Conservation (phyloP, 805 yeast species). For the Kodamaea sagamina region DNA sequence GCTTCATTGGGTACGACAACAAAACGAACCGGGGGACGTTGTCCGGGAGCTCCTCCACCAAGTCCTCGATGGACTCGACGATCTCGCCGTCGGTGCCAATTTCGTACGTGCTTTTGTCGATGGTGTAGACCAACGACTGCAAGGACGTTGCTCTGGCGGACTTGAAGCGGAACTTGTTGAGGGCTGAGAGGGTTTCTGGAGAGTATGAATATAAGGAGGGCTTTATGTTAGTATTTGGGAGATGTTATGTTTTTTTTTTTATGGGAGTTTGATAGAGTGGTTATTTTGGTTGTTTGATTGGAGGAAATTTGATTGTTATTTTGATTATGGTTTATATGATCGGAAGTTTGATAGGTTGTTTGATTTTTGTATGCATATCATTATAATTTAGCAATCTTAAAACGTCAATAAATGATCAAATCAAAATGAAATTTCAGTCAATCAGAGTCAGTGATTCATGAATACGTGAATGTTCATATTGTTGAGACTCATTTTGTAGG, state of each 20-base stretch:
- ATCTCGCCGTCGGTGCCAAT: conserved; percentile 50
- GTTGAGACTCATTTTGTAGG: no score
- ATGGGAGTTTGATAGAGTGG: background rate
- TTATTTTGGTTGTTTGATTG: background rate
- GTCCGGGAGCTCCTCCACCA: conserved; percentile 78
- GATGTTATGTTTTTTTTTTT: background rate
- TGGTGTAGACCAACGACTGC: conserved; percentile 63
- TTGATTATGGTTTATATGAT: no score
- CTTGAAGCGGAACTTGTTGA: conserved; percentile 72
- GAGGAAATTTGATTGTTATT: no score
- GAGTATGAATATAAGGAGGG: conserved; percentile 60
- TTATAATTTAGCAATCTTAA: no score
- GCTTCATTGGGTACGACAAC: conserved; percentile 71
- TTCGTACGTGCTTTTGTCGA: conserved; percentile 57
- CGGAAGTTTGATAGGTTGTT: no score
- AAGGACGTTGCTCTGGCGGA: conserved; percentile 64
- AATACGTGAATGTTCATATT: no score
- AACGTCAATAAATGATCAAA: no score
- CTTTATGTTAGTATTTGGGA: conserved; percentile 6
- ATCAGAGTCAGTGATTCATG: no score
- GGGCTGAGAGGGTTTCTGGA: conserved; percentile 56
- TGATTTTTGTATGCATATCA: no score
- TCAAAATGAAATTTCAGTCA: no score
- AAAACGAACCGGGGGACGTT: conserved; percentile 76
- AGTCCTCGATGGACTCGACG: conserved; percentile 55